Evolutionary conservation across 257 asterid species (phyloP).

Genomic region (Ilex asprella): DNA sequence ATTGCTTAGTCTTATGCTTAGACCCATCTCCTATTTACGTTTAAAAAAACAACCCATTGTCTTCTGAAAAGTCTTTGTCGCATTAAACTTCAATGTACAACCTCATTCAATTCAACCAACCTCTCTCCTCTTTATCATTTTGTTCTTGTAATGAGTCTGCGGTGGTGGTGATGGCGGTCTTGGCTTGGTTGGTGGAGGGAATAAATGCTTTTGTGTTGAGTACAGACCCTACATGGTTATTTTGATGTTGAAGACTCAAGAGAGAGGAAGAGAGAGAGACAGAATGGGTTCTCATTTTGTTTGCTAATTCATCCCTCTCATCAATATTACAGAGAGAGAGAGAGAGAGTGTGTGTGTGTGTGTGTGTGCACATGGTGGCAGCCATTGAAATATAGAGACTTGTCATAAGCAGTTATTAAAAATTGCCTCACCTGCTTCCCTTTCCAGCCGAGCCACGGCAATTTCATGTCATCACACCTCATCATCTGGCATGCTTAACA

Average conservation of each 20-base stretch:
- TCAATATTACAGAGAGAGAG: constrained; percentile 1
- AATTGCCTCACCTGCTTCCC: constrained; percentile 18
- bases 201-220: constrained; percentile 50
- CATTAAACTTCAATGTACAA: too few species aligned
- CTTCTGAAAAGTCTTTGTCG: too few species aligned
- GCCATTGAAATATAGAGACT: too few species aligned
- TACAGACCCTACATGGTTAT: constrained; percentile 22
- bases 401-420: constrained; percentile 13
- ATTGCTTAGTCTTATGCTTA: too few species aligned
- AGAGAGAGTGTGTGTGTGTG: background rate
- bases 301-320: constrained; percentile 5
- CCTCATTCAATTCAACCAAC: background rate
- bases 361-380: background rate
- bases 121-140: constrained; percentile 9
- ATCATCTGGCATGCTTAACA: constrained; percentile 22
- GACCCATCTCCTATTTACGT: too few species aligned
- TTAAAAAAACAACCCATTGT: too few species aligned
- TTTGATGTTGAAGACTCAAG: background rate
- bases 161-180: constrained; percentile 13
- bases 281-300: constrained; percentile 31
- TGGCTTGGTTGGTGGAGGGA: constrained; percentile 42
- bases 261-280: constrained; percentile 22
- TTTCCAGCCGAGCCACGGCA: constrained; percentile 60
- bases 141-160: constrained; percentile 2
- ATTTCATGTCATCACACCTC: constrained; percentile 15